Base-by-base conservation (phyloP, 306 rosid species). In the Urtica urens region DNA sequence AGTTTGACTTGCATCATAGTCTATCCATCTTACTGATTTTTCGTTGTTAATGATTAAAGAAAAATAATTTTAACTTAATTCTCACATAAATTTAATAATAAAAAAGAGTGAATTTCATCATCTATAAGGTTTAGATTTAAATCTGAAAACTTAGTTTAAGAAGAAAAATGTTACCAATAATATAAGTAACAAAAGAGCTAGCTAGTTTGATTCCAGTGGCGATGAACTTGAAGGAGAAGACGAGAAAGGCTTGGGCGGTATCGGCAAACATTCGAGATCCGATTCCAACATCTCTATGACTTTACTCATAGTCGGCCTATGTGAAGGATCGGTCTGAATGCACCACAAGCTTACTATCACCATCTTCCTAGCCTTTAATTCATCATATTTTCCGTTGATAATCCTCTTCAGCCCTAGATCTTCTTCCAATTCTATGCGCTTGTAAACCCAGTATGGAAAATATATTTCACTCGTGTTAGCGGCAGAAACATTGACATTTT, bases 231-330 rank as follows among this genome's bases (percentile, higher is more conserved):
- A 64, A 46, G 81, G 77, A 0, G 68, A 61, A 18, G 71, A 67
- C 40, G 41, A 12, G 43, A 54, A 53, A 14, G 75, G 79, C 30
- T 59, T 68, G 16, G 74, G 68, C 23, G 71, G 74, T 0, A 68
- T 20, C 17, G 49, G 48, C 38, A 65, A 61, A 19, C 33, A 28
- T 0, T 49, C 56, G 1, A 33, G 22, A 20, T 28, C 70, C 0
- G 68, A 73, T 53, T 70, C 77, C 15, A 74, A 34, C 71, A 74
- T 62, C 4, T 74, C 64, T 1, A 66, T 38, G 7, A 66, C 77
- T 49, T 13, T 9, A 19, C 5, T 42, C 29, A 70, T 70, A 0
- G 64, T 0, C 3, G 77, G 71, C 6, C 73, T 16, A 0, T 37
- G 10, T 18, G 62, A 55, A 11, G 62, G 59, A 14, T 50, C 26